Evolutionary conservation across 1,284 basidiomycete genomes (phyloP).

Genomic region (Earliella scabrosa): DNA sequence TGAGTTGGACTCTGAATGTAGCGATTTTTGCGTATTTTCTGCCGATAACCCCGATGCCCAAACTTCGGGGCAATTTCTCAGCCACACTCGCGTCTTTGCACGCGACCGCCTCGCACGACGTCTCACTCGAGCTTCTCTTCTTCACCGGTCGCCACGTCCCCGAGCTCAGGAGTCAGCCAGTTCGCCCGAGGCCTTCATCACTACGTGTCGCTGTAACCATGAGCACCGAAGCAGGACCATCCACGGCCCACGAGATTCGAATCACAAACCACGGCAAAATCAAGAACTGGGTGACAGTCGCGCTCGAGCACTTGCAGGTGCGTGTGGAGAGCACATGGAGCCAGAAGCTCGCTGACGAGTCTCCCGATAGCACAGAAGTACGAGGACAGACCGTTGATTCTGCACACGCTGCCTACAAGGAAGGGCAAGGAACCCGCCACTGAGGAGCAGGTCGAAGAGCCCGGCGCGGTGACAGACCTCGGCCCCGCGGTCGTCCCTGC

Average conservation of each 20-base stretch:
- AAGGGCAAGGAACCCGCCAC: conserved; percentile 7
- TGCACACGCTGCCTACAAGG: conserved; percentile 67
- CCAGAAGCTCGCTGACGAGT: background rate
- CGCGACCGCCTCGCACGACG: background rate
- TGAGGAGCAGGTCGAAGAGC: background rate
- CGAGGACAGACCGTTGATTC: conserved; percentile 55
- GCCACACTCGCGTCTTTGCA: conserved; percentile 6
- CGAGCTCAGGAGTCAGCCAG: background rate
- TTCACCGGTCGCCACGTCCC: too few relatives aligned
- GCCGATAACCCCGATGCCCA: too few relatives aligned
- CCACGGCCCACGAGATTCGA: conserved; percentile 46
- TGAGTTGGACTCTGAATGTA: too few relatives aligned
- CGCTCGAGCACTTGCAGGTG: conserved; percentile 67
- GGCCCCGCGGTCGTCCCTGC: background rate
- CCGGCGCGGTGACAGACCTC: background rate
- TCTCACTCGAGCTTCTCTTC: background rate
- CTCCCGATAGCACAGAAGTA: conserved; percentile 48
- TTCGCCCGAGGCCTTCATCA: background rate
- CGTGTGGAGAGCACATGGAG: conserved; percentile 14
- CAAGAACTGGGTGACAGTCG: conserved; percentile 61
- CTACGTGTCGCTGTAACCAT: background rate
- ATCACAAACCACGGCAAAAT: conserved; percentile 72
- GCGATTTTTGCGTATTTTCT: background rate
- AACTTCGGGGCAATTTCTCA: too few relatives aligned
- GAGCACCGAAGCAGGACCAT: conserved; percentile 8